phyloP scores from a whole-genome alignment of 371 early-diverging fungal genomes.

The Mucor lusitanicus region DNA sequence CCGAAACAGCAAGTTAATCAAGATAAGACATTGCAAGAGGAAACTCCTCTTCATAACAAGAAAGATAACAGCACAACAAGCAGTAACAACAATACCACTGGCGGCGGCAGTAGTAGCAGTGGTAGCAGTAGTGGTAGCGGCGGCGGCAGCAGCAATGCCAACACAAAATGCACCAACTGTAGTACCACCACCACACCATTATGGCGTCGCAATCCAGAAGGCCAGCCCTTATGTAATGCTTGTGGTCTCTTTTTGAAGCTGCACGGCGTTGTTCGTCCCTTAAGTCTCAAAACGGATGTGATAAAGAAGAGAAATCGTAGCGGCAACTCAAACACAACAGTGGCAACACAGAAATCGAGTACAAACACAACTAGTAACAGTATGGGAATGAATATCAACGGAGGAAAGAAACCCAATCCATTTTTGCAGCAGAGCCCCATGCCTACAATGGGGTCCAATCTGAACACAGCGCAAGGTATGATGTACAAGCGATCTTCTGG shows the following conservation, averaged over 20 bases:
- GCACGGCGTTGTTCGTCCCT: conserved; percentile 85
- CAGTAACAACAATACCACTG: too few species aligned
- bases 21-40: conserved; percentile 4
- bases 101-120: background rate
- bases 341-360: background rate
- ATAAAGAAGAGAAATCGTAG: conserved; percentile 84
- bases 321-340: conserved; percentile 5
- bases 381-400: background rate
- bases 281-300: conserved; percentile 79
- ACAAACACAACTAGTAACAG: background rate
- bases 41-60: background rate
- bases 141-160: conserved; percentile 8
- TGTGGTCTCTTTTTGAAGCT: conserved; percentile 79
- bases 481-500: conserved; percentile 1
- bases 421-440: conserved; percentile 9
- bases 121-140: background rate
- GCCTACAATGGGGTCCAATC: background rate
- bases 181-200: conserved; percentile 89
- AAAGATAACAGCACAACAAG: background rate
- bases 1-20: background rate
- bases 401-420: conserved; percentile 15
- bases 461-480: background rate
- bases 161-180: conserved; percentile 87
- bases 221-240: conserved; percentile 68
- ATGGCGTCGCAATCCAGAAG: conserved; percentile 91